phyloP scores from a whole-genome alignment of 2,329 filamentous ascomycete genomes.

The Aspergillus texensis region DNA sequence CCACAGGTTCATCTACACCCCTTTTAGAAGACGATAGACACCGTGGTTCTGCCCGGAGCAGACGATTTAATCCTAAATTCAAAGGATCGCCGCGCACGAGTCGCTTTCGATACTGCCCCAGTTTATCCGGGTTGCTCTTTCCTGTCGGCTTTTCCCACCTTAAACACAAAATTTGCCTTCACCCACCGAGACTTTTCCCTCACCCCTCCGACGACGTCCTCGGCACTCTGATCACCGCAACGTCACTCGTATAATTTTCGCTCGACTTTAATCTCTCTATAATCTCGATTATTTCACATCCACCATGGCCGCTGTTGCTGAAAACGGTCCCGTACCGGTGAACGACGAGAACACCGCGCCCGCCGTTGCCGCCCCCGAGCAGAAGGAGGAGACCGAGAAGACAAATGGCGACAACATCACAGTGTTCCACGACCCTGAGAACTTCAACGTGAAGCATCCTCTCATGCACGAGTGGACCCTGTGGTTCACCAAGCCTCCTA shows the following conservation, averaged over 20 bases:
- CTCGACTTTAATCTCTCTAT: not conserved
- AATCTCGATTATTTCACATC: slow-evolving; percentile 11
- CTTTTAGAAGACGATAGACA: slow-evolving; percentile 21
- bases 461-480: slow-evolving; percentile 97
- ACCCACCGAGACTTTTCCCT: slow-evolving; percentile 22
- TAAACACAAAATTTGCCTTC: slow-evolving; percentile 28
- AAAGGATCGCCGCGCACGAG: slow-evolving; percentile 11
- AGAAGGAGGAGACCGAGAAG: slow-evolving; percentile 39
- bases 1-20: slow-evolving; percentile 17
- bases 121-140: slow-evolving; percentile 30
- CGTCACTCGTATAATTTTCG: slow-evolving; percentile 3
- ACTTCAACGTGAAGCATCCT: slow-evolving; percentile 99
- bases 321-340: slow-evolving; percentile 38
- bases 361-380: slow-evolving; percentile 50
- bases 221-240: slow-evolving; percentile 9
- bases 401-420: slow-evolving; percentile 69
- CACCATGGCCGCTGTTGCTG: slow-evolving; percentile 42
- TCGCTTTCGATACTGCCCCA: slow-evolving; percentile 16
- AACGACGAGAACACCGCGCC: slow-evolving; percentile 60
- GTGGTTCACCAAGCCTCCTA: slow-evolving; percentile 99
- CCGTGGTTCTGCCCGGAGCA: slow-evolving; percentile 44
- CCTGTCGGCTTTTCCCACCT: slow-evolving; percentile 16
- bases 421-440: slow-evolving; percentile 96
- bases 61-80: slow-evolving; percentile 22
- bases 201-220: slow-evolving; percentile 16